Base-by-base conservation (phyloP, 306 rosid species). In the Begonia peltatifolia region DNA sequence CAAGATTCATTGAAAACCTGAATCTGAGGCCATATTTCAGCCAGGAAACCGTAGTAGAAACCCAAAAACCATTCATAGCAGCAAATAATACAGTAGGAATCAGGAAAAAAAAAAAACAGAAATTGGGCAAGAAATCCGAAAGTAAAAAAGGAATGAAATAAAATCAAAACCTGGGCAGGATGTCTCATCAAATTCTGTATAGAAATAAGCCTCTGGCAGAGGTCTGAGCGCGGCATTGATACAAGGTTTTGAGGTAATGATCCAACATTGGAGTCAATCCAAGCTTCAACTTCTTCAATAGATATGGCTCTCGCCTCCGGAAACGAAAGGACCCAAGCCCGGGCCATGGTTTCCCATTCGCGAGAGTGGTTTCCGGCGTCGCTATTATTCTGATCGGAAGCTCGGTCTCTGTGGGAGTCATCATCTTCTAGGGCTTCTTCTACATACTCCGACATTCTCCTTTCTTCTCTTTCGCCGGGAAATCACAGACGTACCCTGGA, bases 301-400 rank as follows among this genome's bases (percentile, higher is more conserved):
- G 72, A 74, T 12, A 84, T 90, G 41, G 83, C 95, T 57, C 75
- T 86, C 41, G 94, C 79, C 48, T 80, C 95, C 0, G 95, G 80
- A 58, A 90, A 90, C 9, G 86, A 86, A 50, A 71, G 59, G 42
- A 86, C 74, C 99, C 99, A 90, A 22, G 99, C 95, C 13, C 80
- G 87, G 12, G 99, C 99, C 99, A 90, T 90, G 10, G 80, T 83
- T 48, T 77, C 99, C 94, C 95, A 86, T 71, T 86, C 99, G 42
- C 75, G 66, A 12, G 82, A 72, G n/a, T 62, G 81, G 15, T 81
- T 84, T 20, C 63, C 62, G 42, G 63, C 67, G 61, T 67, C 76
- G 20, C 42, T 65, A 43, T 58, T 59, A 25, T 58, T 61, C 13
- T 61, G 68, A 12, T 80, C 83, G 9, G 73, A 42, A 55, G 43